phyloP scores from a whole-genome alignment of 1,284 basidiomycete species.

The Entoloma clypeatum region DNA sequence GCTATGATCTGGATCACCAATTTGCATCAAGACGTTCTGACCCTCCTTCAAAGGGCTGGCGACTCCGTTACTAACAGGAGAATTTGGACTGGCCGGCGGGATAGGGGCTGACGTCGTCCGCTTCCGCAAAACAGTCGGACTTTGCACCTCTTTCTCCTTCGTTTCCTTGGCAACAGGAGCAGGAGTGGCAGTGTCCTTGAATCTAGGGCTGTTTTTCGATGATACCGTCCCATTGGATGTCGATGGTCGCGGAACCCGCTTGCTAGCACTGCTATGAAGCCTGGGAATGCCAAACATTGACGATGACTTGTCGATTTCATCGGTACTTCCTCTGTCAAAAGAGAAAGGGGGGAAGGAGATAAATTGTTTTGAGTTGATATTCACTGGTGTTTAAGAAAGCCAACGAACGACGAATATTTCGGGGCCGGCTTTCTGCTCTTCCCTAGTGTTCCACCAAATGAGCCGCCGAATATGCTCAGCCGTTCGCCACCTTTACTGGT shows the following conservation, averaged over 20 bases:
- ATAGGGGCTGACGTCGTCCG: slow-evolving; percentile 42
- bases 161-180: slow-evolving; percentile 17
- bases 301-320: slow-evolving; percentile 24
- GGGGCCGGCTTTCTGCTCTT: slow-evolving; percentile 80
- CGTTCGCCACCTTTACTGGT: slow-evolving; percentile 46
- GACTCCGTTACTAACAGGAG: slow-evolving; percentile 12
- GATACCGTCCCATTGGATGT: slow-evolving; percentile 23
- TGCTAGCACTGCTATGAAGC: slow-evolving; percentile 37
- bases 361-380: slow-evolving; percentile 4
- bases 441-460: slow-evolving; percentile 53
- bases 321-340: slow-evolving; percentile 18
- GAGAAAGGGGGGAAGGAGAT: slow-evolving; percentile 6
- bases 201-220: slow-evolving; percentile 20
- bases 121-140: slow-evolving; percentile 43
- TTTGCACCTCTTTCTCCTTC: too few species aligned
- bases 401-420: slow-evolving; percentile 53
- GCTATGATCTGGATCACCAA: slow-evolving; percentile 81
- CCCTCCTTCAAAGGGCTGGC: slow-evolving; percentile 50
- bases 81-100: slow-evolving; percentile 11
- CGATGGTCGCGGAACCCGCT: slow-evolving; percentile 29
- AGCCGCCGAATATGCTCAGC: slow-evolving; percentile 74
- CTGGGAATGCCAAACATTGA: slow-evolving; percentile 49
- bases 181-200: slow-evolving; percentile 19
- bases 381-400: slow-evolving; percentile 1
- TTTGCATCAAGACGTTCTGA: slow-evolving; percentile 78